Base-by-base conservation (phyloP, 768 basidiomycete genomes). In the Tremella yokohamensis region DNA sequence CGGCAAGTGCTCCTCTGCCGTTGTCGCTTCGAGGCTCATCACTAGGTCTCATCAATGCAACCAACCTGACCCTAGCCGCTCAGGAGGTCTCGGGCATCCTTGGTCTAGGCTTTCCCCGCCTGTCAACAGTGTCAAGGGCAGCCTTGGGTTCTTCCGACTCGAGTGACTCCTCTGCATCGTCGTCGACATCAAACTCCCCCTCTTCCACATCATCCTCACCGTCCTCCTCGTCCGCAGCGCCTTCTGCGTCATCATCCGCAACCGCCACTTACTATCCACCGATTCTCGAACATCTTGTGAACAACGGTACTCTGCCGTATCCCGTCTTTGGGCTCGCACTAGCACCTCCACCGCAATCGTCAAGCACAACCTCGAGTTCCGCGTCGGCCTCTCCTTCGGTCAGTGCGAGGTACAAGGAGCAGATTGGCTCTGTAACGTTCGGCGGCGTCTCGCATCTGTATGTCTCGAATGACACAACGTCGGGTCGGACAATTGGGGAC, bases 21-120 rank as follows among this genome's bases (percentile, higher is more conserved):
- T 6, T 29, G 24, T 18, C 29, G 15, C 15, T 25, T 29, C 19
- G 9, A n/a, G 16, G 29, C 49, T 39, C 18, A 54, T 49, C 39
- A 45, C 15, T 57, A 56, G 72, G 69, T 15, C 22, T 73, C 13
- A 64, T 73, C 53, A 65, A 70, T 42, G 34, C 62, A 20, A 73
- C 69, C 38, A 70, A 63, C 20, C 54, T 73, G n/a, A 66, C 68
- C 16, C 45, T 68, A 53, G 51, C 62, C 2, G 59, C 52, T 11
- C 60, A 70, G 52, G 61, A 63, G 26, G 65, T 70, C 11, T 66
- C 60, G 3, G 72, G 72, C 29, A 63, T 73, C 26, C 20, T 69
- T 11, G 72, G 72, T 20, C 53, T 73, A 4, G 72, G 69, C 12
- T 73, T 73, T 50, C 69, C 72, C 2, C 57, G 72, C 52, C 37